phyloP scores from a whole-genome alignment of 345 rosid species.

The Pistacia atlantica region DNA sequence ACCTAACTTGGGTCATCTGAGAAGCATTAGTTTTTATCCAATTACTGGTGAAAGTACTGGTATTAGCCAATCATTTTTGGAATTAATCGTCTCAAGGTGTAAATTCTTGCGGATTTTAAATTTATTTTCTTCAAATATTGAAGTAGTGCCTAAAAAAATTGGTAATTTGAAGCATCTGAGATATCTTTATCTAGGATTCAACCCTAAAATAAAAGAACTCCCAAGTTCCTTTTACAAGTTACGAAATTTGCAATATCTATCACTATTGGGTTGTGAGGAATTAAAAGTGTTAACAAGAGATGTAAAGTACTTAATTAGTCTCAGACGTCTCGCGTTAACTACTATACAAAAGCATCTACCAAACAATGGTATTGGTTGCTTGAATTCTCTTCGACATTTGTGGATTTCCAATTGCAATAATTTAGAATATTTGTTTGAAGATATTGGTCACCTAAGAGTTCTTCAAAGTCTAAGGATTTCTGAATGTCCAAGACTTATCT shows the following conservation, averaged over 20 bases:
- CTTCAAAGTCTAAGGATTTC: neutral
- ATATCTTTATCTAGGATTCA: constrained; percentile 17
- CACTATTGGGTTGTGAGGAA: constrained; percentile 5
- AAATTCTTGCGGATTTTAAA: constrained; percentile 18
- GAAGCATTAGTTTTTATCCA: constrained; percentile 20
- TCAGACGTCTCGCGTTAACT: constrained; percentile 21
- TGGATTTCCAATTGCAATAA: constrained; percentile 20
- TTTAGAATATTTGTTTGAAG: constrained; percentile 21
- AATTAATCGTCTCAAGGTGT: constrained; percentile 13
- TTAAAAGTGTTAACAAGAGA: constrained; percentile 29
- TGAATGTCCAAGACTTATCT: constrained; percentile 14
- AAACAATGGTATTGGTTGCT: constrained; percentile 21
- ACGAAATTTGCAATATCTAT: constrained; percentile 26
- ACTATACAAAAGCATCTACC: constrained; percentile 22
- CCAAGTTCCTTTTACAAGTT: constrained; percentile 30
- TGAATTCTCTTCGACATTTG: constrained; percentile 23
- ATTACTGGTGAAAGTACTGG: neutral
- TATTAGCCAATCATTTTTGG: constrained; percentile 2
- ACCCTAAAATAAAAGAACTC: constrained; percentile 12
- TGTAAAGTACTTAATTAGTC: constrained; percentile 22
- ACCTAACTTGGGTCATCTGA: neutral
- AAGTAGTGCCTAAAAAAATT: neutral
- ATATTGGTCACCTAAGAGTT: neutral
- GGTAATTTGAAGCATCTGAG: constrained; percentile 32
- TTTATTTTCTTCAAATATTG: constrained; percentile 17